Percentiles rank a stretch among this genome's conserved stretches.
phyloP scores from a whole-genome alignment of 495 filamentous ascomycete genomes.

The Massariosphaeria phaeospora region DNA sequence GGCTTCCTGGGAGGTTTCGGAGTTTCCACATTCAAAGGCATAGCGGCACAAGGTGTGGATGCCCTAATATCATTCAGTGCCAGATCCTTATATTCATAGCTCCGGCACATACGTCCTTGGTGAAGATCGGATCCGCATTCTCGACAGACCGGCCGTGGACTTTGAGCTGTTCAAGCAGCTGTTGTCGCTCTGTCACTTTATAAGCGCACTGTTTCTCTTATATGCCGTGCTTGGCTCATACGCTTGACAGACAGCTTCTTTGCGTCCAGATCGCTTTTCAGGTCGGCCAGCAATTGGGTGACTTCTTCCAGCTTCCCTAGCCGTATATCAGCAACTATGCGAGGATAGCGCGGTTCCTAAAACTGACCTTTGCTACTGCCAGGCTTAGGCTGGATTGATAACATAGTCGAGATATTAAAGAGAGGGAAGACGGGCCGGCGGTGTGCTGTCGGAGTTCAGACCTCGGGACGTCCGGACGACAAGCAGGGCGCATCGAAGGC shows the following conservation, averaged over 20 bases:
- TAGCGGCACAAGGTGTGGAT: constrained; percentile 66
- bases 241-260: constrained; percentile 23
- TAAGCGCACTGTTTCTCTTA: not conserved
- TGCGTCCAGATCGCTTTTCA: constrained; percentile 25
- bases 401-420: not conserved
- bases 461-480: not conserved
- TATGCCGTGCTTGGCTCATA: constrained; percentile 3
- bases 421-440: not conserved
- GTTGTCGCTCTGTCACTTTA: constrained; percentile 29
- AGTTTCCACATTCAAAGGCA: constrained; percentile 58
- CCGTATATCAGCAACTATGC: constrained; percentile 2
- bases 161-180: constrained; percentile 65
- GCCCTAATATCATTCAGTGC: constrained; percentile 50
- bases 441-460: not conserved
- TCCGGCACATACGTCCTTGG: constrained; percentile 53
- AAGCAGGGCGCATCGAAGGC: not conserved
- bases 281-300: constrained; percentile 16
- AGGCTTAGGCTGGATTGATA: not conserved
- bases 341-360: not conserved
- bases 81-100: not conserved
- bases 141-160: constrained; percentile 66
- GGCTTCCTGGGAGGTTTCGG: constrained; percentile 66
- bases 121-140: constrained; percentile 76
- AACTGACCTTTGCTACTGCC: constrained; percentile 4
- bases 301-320: constrained; percentile 29